Percentiles rank a stretch among this genome's conserved stretches.
Evolutionary conservation across 2,329 filamentous ascomycete genomes (phyloP).

Genomic region (Venturia effusa): DNA sequence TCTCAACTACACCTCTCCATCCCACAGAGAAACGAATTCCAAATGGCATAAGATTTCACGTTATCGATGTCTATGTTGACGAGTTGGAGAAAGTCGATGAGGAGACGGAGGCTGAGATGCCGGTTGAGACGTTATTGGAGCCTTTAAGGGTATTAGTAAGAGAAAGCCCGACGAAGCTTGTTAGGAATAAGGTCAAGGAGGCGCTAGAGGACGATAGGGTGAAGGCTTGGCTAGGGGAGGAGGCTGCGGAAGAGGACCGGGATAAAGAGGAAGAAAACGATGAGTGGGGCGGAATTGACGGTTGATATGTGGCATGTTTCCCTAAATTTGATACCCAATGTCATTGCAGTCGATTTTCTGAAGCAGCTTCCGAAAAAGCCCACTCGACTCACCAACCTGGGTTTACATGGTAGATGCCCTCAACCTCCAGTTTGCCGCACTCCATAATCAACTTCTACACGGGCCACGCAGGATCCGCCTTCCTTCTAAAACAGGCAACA

Average conservation of each 20-base stretch:
- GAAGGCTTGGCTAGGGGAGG: constrained; percentile 44
- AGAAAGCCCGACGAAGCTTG: constrained; percentile 55
- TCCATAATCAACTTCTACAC: background rate
- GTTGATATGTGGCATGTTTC: constrained; percentile 30
- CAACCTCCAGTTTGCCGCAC: background rate
- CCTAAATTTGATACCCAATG: background rate
- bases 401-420: background rate
- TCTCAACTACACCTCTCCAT: constrained; percentile 37
- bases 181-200: constrained; percentile 59
- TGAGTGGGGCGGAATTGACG: constrained; percentile 55
- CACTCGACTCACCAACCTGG: background rate
- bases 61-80: constrained; percentile 84
- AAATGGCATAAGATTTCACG: constrained; percentile 75
- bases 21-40: constrained; percentile 50
- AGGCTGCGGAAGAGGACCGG: constrained; percentile 19
- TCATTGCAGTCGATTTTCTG: background rate
- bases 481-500: constrained; percentile 74
- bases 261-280: constrained; percentile 25
- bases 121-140: constrained; percentile 39
- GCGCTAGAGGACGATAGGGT: constrained; percentile 64
- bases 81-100: constrained; percentile 65
- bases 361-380: background rate
- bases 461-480: constrained; percentile 70
- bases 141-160: constrained; percentile 47
- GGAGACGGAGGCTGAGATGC: constrained; percentile 23